Evolutionary conservation across 2,329 filamentous ascomycete genomes (phyloP).

Genomic region (Thielaviopsis populi): DNA sequence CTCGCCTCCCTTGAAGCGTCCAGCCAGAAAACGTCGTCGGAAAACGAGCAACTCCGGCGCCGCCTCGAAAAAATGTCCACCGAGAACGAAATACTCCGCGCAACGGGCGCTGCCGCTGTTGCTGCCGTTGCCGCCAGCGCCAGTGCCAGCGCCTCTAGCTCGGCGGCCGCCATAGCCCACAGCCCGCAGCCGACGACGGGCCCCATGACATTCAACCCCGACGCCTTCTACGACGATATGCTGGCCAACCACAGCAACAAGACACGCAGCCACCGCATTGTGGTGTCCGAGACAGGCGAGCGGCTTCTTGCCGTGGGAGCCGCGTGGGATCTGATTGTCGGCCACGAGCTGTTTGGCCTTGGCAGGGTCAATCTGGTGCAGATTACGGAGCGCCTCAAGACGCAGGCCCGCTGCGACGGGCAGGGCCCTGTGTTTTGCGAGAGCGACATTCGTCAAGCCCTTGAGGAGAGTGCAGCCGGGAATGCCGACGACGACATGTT

Average conservation of each 20-base stretch:
- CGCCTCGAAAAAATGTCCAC: slow-evolving; percentile 72
- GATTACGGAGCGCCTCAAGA: slow-evolving; percentile 66
- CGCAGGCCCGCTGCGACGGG: slow-evolving; percentile 65
- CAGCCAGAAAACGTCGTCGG: slow-evolving; percentile 55
- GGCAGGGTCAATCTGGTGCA: slow-evolving; percentile 68
- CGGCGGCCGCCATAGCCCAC: neutral
- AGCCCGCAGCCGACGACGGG: slow-evolving; percentile 34
- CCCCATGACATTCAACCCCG: slow-evolving; percentile 56
- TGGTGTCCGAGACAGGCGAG: slow-evolving; percentile 50
- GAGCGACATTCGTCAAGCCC: slow-evolving; percentile 53
- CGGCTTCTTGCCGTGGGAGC: slow-evolving; percentile 58
- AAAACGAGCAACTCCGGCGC: slow-evolving; percentile 76
- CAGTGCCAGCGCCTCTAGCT: slow-evolving; percentile 31
- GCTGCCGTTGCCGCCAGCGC: slow-evolving; percentile 28
- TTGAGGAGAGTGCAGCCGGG: slow-evolving; percentile 62
- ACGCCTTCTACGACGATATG: slow-evolving; percentile 53
- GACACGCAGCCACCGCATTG: slow-evolving; percentile 52
- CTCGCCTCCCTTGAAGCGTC: slow-evolving; percentile 62
- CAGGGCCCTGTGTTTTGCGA: slow-evolving; percentile 82
- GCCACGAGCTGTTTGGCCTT: slow-evolving; percentile 58
- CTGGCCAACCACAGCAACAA: slow-evolving; percentile 48
- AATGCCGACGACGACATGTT: slow-evolving; percentile 63
- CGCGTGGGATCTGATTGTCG: slow-evolving; percentile 81
- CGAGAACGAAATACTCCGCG: slow-evolving; percentile 84
- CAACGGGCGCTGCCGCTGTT: slow-evolving; percentile 34